phyloP scores from a whole-genome alignment of 2,329 filamentous ascomycete species.

The Fusarium sp. region DNA sequence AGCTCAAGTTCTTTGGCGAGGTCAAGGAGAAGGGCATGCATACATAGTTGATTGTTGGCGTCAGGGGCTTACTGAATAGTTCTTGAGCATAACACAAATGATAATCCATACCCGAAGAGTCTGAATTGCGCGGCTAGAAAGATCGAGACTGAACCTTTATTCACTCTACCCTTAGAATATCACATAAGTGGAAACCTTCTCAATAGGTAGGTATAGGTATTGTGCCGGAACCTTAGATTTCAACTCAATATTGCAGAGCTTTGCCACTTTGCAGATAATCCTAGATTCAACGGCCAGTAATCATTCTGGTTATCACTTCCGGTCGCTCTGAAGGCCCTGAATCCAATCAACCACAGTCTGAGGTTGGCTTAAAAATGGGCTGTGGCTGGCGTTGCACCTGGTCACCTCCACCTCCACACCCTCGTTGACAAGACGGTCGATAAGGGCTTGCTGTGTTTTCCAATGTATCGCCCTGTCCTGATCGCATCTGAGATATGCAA shows the following conservation, averaged over 20 bases:
- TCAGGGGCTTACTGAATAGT: background rate
- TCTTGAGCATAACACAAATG: background rate
- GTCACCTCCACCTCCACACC: background rate
- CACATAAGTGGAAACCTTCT: background rate
- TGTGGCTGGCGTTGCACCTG: background rate
- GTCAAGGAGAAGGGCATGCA: conserved; percentile 12
- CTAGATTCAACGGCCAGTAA: background rate
- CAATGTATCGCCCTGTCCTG: background rate
- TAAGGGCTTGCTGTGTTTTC: background rate
- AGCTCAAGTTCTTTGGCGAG: conserved; percentile 4
- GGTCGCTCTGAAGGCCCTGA: background rate
- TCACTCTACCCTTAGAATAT: background rate
- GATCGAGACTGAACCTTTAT: background rate
- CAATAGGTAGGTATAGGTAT: background rate
- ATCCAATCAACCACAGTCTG: background rate
- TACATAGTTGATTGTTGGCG: background rate
- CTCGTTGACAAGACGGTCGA: background rate
- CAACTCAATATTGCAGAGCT: background rate
- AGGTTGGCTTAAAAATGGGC: background rate
- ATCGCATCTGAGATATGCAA: background rate
- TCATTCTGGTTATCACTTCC: background rate
- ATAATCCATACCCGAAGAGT: background rate
- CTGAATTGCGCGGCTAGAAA: background rate
- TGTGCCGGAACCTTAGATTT: background rate
- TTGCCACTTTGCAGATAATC: background rate